These are phyloP conservation scores for Citrus unshiu DNA, from an alignment of 345 rosid species.

Conservation along the genomic window DNA sequence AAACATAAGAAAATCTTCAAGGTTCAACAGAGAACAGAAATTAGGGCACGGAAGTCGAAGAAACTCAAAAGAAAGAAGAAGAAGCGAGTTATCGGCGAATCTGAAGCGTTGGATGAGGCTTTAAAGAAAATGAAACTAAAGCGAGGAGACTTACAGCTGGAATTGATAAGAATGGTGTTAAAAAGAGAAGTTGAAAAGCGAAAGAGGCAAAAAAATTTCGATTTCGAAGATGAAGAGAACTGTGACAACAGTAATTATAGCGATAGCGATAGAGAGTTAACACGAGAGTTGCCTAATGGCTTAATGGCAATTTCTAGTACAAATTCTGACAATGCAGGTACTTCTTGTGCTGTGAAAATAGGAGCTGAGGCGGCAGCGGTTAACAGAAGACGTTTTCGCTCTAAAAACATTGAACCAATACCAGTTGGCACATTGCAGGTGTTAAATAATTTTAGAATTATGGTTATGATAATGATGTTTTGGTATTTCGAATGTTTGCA, in stretches of 20 bases:
- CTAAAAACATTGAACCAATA: slow-evolving; percentile 79
- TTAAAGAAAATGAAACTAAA: slow-evolving; percentile 62
- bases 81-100: slow-evolving; percentile 33
- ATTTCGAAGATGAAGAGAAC: slow-evolving; percentile 25
- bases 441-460: slow-evolving; percentile 1
- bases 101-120: slow-evolving; percentile 42
- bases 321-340: slow-evolving; percentile 39
- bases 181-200: slow-evolving; percentile 75
- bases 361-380: slow-evolving; percentile 42
- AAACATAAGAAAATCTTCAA: slow-evolving; percentile 20
- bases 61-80: slow-evolving; percentile 32
- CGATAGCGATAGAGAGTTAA: slow-evolving; percentile 59
- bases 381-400: slow-evolving; percentile 62
- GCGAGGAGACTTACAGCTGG: slow-evolving; percentile 65
- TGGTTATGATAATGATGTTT: neutral
- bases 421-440: slow-evolving; percentile 75
- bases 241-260: slow-evolving; percentile 15
- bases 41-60: slow-evolving; percentile 50
- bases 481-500: neutral
- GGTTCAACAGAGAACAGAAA: slow-evolving; percentile 14
- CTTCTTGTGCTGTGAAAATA: slow-evolving; percentile 63
- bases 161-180: slow-evolving; percentile 79
- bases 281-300: slow-evolving; percentile 82
- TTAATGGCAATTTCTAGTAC: slow-evolving; percentile 74
- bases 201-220: slow-evolving; percentile 28